A percentile compares a stretch with the other conserved stretches of the same genome.
Evolutionary conservation across 768 basidiomycete species (phyloP).

Genomic region (Ramaria rubella): DNA sequence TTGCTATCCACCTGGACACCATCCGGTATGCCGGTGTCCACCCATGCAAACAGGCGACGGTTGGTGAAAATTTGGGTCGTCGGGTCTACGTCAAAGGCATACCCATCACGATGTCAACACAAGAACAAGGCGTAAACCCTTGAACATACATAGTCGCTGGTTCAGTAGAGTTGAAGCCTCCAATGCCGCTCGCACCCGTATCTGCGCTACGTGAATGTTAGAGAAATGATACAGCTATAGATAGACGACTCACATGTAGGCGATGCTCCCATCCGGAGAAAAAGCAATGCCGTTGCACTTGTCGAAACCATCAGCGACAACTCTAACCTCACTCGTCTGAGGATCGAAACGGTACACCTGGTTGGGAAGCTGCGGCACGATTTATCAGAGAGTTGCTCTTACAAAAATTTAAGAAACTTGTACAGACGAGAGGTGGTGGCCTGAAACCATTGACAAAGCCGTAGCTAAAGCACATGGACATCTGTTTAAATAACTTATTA

Average conservation of each 20-base stretch:
- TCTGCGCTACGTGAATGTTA: background rate
- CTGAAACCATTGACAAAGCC: constrained; percentile 63
- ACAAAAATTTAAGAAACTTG: background rate
- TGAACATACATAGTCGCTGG: constrained; percentile 62
- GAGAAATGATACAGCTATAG: background rate
- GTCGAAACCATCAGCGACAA: constrained; percentile 72
- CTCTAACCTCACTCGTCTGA: constrained; percentile 52
- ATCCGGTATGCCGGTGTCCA: constrained; percentile 60
- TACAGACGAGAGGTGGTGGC: constrained; percentile 37
- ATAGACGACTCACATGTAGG: constrained; percentile 46
- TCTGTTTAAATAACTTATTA: background rate
- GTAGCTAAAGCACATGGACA: constrained; percentile 36
- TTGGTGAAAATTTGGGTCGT: constrained; percentile 47
- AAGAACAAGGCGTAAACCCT: background rate
- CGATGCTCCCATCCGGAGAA: constrained; percentile 52
- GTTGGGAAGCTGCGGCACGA: background rate
- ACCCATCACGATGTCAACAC: constrained; percentile 31
- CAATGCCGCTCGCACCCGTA: background rate
- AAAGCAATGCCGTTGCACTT: constrained; percentile 73
- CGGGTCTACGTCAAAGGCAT: constrained; percentile 61
- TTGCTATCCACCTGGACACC: constrained; percentile 46
- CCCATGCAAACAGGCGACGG: constrained; percentile 60
- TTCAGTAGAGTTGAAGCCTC: constrained; percentile 45
- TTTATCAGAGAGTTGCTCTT: background rate
- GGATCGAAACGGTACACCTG: constrained; percentile 78